Evolutionary conservation across 495 filamentous ascomycete genomes (phyloP).

Genomic region (Hypoxylon lienhwacheense): DNA sequence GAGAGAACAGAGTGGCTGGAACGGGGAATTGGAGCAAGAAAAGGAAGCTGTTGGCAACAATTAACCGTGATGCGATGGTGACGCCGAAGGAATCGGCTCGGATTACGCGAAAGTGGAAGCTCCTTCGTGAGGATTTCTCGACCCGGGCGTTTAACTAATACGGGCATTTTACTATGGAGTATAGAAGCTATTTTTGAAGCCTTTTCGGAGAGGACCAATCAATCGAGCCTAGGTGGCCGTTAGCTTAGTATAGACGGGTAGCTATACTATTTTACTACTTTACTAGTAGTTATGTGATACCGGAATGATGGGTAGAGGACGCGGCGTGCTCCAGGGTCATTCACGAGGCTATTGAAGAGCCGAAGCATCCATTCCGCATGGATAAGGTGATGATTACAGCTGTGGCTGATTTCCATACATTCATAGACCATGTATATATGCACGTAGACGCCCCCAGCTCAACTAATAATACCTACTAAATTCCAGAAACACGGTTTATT

Average conservation of each 20-base stretch:
- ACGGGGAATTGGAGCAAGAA: too few species aligned
- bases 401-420: constrained; percentile 14
- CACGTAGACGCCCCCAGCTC: constrained; percentile 2
- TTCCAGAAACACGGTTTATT: constrained; percentile 12
- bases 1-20: not conserved
- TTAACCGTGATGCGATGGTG: constrained; percentile 17
- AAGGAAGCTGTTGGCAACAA: not conserved
- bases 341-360: constrained; percentile 19
- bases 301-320: constrained; percentile 6
- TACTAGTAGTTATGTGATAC: constrained; percentile 6
- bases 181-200: constrained; percentile 17
- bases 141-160: constrained; percentile 5
- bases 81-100: constrained; percentile 27
- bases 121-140: constrained; percentile 14
- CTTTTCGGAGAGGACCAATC: constrained; percentile 6
- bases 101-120: constrained; percentile 25
- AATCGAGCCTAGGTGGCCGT: constrained; percentile 10
- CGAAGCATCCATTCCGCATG: not conserved
- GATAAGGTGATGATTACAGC: not conserved
- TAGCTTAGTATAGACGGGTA: not conserved
- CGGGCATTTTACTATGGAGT: too few species aligned
- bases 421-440: too few species aligned
- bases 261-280: too few species aligned
- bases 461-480: too few species aligned
- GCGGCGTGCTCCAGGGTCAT: constrained; percentile 10